Evolutionary conservation across 331 rosid species (phyloP), one percentile per base, ranked within the genome.

Genomic region (Malus hybrid): DNA sequence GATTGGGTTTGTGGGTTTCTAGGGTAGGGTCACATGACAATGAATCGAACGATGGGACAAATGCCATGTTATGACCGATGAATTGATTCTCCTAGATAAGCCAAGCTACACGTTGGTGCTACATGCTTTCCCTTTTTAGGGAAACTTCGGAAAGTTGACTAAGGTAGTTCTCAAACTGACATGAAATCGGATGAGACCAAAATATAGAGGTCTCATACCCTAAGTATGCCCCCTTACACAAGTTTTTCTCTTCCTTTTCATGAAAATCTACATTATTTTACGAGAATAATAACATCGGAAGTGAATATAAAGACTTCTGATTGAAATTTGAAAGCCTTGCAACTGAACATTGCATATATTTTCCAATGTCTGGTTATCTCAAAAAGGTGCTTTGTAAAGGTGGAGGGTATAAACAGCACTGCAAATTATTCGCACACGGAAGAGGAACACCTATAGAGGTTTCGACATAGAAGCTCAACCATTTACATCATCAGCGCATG

Each of bases 401-500:
- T 63, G 44, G 19, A 4, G 28, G 10, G 62, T 65, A 22, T 54
- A 57, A 65, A 57, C 64, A 20, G 33, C 10, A 62, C 56, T 33
- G n/a, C 28, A 48, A 68, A 60, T 24, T 29, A n/a, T 81, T 48
- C 55, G 36, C 63, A 64, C 22, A 66, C 65, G 52, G 22, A 12
- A 81, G 66, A 14, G 29, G 29, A 24, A 59, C 29, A 70, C 74
- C 82, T 74, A 76, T 39, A 69, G 50, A 80, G 75, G 73, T 70
- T 70, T 59, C 18, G 59, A 57, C 65, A 65, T 48, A 8, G 29
- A 67, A 80, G 67, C 74, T 77, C 86, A 52, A 76, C 24, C 83
- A 73, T 80, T 82, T 86, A 79, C 83, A 75, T 59, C 74, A 70
- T 54, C 74, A 55, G 80, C 69, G 33, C 52, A 72, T 10, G 39